phyloP scores from a whole-genome alignment of 2,329 filamentous ascomycete species.

The Colletotrichum falcatum region DNA sequence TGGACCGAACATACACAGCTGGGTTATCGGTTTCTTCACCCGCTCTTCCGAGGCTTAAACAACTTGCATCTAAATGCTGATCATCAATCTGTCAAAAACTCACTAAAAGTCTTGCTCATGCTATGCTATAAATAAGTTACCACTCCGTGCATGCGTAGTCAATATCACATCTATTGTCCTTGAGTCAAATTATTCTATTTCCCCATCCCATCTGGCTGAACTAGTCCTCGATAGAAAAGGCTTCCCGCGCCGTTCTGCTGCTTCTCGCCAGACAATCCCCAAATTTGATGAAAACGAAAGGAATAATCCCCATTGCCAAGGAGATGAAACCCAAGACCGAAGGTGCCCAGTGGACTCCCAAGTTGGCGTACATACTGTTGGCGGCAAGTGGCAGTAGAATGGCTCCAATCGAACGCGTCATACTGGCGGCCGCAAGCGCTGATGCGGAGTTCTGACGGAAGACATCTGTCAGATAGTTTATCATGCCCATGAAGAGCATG shows the following conservation, averaged over 20 bases:
- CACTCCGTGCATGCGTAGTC: too few relatives aligned
- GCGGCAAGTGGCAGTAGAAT: constrained; percentile 50
- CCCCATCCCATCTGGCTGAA: background rate
- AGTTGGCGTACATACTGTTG: constrained; percentile 47
- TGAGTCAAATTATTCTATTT: background rate
- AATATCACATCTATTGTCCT: background rate
- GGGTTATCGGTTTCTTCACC: too few relatives aligned
- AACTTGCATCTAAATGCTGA: too few relatives aligned
- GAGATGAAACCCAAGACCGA: constrained; percentile 50
- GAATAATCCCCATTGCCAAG: constrained; percentile 48
- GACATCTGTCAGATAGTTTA: constrained; percentile 52
- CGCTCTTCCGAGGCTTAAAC: too few relatives aligned
- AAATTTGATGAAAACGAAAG: constrained; percentile 50
- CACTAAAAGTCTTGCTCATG: background rate
- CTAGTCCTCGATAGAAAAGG: constrained; percentile 13
- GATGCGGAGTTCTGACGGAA: constrained; percentile 51
- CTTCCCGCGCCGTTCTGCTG: constrained; percentile 41
- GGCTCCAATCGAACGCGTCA: constrained; percentile 50
- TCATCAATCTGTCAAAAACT: too few relatives aligned
- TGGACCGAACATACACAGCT: background rate
- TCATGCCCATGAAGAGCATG: constrained; percentile 52
- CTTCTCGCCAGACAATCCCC: constrained; percentile 47
- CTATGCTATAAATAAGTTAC: too few relatives aligned
- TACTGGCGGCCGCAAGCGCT: constrained; percentile 50
- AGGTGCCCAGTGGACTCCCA: constrained; percentile 52